phyloP scores from a whole-genome alignment of 2,329 filamentous ascomycete genomes.

The Aspergillus floridensis region DNA sequence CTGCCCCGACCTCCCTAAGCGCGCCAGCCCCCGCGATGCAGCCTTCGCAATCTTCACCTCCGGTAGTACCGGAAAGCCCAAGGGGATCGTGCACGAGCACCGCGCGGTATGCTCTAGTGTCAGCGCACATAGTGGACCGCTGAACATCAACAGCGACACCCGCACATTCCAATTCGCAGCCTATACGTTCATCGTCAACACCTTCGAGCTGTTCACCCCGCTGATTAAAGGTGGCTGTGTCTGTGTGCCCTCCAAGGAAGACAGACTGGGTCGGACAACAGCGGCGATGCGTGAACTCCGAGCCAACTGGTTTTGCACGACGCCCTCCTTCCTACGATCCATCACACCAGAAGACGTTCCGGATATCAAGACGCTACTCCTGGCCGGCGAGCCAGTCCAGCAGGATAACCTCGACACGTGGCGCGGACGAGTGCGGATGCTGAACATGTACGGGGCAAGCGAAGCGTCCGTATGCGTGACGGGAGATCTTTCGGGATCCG shows the following conservation, averaged over 20 bases:
- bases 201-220: conserved; percentile 51
- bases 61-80: background rate
- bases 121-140: background rate
- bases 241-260: conserved; percentile 49
- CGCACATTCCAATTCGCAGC: conserved; percentile 55
- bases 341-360: background rate
- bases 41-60: conserved; percentile 15
- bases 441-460: conserved; percentile 10
- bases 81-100: background rate
- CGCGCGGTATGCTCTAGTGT: background rate
- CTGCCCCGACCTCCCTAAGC: conserved; percentile 2
- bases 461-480: conserved; percentile 11
- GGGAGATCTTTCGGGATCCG: conserved; percentile 4
- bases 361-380: background rate
- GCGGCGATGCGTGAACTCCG: conserved; percentile 37
- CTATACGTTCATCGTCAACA: conserved; percentile 48
- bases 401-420: background rate
- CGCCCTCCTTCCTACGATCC: background rate
- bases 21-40: conserved; percentile 24
- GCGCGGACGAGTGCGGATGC: conserved; percentile 5
- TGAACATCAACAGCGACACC: conserved; percentile 29
- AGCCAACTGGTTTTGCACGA: background rate
- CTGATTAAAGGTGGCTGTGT: conserved; percentile 53
- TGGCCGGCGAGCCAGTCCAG: background rate
- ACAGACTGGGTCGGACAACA: conserved; percentile 45